These are phyloP conservation scores for Hirschioporus abietinus DNA, from an alignment of 768 basidiomycete genomes.

Conservation along the genomic window DNA sequence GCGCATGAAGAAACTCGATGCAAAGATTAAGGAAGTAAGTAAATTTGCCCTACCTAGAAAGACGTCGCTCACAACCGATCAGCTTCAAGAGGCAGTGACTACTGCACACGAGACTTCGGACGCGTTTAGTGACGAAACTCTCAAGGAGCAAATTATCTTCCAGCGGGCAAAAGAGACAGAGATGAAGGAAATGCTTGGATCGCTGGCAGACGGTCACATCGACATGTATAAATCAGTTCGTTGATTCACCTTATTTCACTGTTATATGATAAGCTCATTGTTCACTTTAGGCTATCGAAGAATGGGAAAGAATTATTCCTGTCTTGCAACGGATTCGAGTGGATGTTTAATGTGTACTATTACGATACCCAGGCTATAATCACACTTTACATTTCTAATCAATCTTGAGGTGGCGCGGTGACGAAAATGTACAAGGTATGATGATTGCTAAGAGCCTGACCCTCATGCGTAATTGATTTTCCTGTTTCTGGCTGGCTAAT, in stretches of 20 bases:
- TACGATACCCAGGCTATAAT: not conserved
- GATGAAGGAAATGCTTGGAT: conserved; percentile 93
- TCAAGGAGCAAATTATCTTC: conserved; percentile 87
- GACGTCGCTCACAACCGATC: conserved; percentile 2
- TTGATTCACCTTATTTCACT: conserved; percentile 8
- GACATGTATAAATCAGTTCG: conserved; percentile 85
- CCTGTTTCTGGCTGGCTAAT: too few relatives aligned
- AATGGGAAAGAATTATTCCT: conserved; percentile 95
- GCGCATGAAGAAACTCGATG: conserved; percentile 87
- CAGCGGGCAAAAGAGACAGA: conserved; percentile 88
- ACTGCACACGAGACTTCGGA: conserved; percentile 94
- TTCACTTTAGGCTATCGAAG: conserved; percentile 75
- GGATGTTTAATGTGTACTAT: conserved; percentile 53
- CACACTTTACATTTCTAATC: not conserved
- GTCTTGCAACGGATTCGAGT: conserved; percentile 91
- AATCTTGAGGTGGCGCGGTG: not conserved
- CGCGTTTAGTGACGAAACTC: conserved; percentile 92
- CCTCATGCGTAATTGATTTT: too few relatives aligned
- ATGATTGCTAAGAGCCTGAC: too few relatives aligned
- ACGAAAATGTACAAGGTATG: too few relatives aligned
- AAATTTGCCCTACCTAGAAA: not conserved
- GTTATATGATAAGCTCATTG: conserved; percentile 3
- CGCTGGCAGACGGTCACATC: conserved; percentile 90
- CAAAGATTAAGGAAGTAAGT: conserved; percentile 90
- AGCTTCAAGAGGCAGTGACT: conserved; percentile 96